These are phyloP conservation scores for Carex arenaria DNA, from an alignment of 202 grass and related monocot species.

Conservation along the genomic window DNA sequence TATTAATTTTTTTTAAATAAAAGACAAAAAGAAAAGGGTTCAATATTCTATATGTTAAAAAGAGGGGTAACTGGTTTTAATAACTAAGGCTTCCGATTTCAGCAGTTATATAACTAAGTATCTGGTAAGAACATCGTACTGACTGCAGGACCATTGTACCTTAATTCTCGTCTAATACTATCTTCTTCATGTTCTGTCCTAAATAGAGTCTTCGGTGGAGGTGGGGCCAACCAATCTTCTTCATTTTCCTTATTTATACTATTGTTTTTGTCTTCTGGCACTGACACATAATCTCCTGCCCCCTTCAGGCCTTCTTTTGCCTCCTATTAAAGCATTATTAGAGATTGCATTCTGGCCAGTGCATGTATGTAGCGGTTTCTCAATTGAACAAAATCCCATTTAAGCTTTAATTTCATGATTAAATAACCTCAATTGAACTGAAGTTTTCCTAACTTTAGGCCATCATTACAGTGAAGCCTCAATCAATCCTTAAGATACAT, in stretches of 20 bases:
- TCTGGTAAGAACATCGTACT: background rate
- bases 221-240: slow-evolving; percentile 78
- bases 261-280: background rate
- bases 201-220: slow-evolving; percentile 32
- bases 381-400: background rate
- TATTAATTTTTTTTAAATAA: background rate
- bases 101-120: background rate
- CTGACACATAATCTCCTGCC: slow-evolving; percentile 12
- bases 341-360: background rate
- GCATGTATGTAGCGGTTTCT: background rate
- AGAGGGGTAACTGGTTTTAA: background rate
- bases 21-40: background rate
- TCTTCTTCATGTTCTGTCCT: slow-evolving; percentile 14
- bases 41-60: background rate
- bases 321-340: background rate
- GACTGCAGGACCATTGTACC: slow-evolving; percentile 31
- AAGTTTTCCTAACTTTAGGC: background rate
- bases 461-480: background rate
- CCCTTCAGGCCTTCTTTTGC: slow-evolving; percentile 17
- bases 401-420: background rate
- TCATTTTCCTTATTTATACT: slow-evolving; percentile 23
- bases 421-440: background rate
- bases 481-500: background rate
- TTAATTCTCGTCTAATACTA: slow-evolving; percentile 39
- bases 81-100: background rate